Base-by-base conservation (phyloP, 495 filamentous ascomycete species). In the Aspergillus panamensis region DNA sequence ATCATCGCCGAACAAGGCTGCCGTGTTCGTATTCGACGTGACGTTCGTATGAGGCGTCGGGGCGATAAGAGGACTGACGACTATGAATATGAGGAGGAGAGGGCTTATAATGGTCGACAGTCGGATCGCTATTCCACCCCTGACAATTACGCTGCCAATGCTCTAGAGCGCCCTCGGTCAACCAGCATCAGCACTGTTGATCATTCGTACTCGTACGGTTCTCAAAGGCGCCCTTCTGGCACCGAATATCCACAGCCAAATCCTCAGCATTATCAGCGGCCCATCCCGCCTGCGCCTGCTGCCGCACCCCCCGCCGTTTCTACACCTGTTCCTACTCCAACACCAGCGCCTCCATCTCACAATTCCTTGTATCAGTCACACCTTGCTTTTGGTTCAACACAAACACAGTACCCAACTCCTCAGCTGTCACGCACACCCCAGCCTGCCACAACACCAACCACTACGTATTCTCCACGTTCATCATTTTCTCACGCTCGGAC, bases 1-100 rank as follows among this genome's bases (percentile, higher is more conserved):
- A 86, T 89, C 39, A 92, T 98, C 55, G 92, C 94, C 8, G 94
- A 98, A 70, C 94, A 98, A 72, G 94, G 94, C 40, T 98, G 94
- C 70, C 91, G 95, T 57, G 94, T 98, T 42, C 88, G 94, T 25
- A 98, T 98, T 65, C 84, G 94, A 59, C 89, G 94, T 60, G 94
- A 98, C 80, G 94, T 98, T 14, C 86, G 94, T 44, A 98, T 98
- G 94, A 87, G 94, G 71, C 84, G 92, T 57, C 86, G 91, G 20
- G 89, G 92, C 31, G 83, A 83, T 58, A 91, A 95, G 79, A 67
- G 69, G 14, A 80, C 85, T 45, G 80, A 83, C 39, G 83, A 84
- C 35, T 87, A 76, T 40, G 83, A 86, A 31, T 84, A 82, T 55
- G 82, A 87, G 45, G 86, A 87, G 37, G 87, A 90, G 3, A 83